Percentiles rank a stretch among this genome's conserved stretches.
Evolutionary conservation across 2,329 filamentous ascomycete genomes (phyloP).

Genomic region (Xylariaceae sp.): DNA sequence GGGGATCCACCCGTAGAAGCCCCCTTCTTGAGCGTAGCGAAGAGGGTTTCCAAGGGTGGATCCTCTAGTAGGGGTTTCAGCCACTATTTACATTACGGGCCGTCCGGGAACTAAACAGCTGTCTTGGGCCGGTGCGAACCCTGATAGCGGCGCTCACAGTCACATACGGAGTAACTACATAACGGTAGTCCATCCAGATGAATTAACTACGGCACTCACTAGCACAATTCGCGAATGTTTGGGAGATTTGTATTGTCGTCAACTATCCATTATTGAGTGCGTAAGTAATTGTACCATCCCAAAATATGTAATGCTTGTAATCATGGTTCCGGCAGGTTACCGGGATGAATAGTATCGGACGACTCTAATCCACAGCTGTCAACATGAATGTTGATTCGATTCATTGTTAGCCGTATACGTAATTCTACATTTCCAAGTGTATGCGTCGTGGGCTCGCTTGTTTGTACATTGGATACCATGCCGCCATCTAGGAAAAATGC

Average conservation of each 20-base stretch:
- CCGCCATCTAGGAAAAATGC: constrained; percentile 20
- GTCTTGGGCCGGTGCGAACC: too few relatives aligned
- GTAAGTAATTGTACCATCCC: background rate
- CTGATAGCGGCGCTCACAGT: too few relatives aligned
- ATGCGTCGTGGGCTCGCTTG: constrained; percentile 15
- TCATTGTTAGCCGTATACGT: constrained; percentile 8
- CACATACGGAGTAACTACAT: too few relatives aligned
- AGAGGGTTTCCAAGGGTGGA: too few relatives aligned
- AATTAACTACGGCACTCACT: too few relatives aligned
- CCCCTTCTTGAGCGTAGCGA: too few relatives aligned
- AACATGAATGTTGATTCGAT: background rate
- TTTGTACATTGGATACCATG: constrained; percentile 23
- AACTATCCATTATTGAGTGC: background rate
- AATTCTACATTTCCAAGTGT: constrained; percentile 24
- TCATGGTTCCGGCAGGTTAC: background rate
- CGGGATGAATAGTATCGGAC: background rate
- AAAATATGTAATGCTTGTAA: background rate
- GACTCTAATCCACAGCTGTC: background rate
- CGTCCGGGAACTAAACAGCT: too few relatives aligned
- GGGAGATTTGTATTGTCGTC: background rate
- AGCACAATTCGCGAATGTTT: too few relatives aligned
- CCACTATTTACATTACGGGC: too few relatives aligned
- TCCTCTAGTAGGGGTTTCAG: too few relatives aligned
- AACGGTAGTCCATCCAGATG: too few relatives aligned
- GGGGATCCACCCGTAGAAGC: too few relatives aligned